phyloP scores from a whole-genome alignment of 2,329 filamentous ascomycete species.

The Ustulina deusta region DNA sequence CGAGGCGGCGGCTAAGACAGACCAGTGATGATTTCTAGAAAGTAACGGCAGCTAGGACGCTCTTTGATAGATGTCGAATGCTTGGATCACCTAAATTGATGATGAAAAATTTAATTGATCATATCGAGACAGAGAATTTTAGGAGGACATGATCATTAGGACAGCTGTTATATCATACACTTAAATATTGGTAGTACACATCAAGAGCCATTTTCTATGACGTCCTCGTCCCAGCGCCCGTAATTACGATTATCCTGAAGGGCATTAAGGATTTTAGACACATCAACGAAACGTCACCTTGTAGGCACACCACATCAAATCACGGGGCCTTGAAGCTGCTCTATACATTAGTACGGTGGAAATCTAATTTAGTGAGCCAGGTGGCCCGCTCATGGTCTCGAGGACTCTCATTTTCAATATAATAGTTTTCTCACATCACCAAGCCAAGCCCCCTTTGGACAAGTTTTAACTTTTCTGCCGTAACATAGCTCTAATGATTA shows the following conservation, averaged over 20 bases:
- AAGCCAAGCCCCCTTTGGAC: background rate
- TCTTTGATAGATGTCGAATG: background rate
- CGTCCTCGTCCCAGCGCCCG: conserved; percentile 1
- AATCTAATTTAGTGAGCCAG: background rate
- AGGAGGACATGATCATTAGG: background rate
- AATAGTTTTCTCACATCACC: background rate
- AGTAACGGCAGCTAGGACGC: background rate
- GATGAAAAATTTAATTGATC: background rate
- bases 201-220: conserved; percentile 15
- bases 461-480: background rate
- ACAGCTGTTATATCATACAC: background rate
- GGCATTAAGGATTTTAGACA: background rate
- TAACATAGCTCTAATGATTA: conserved; percentile 8
- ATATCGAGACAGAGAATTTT: background rate
- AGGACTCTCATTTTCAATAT: conserved; percentile 3
- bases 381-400: background rate
- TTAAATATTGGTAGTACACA: background rate
- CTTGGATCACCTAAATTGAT: background rate
- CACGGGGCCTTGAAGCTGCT: background rate
- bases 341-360: background rate
- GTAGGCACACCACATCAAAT: background rate
- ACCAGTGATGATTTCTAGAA: background rate
- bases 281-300: conserved; percentile 10
- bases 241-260: conserved; percentile 8
- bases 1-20: background rate